Conservation (phyloP, 805 yeast species). For the Zygotorulaspora danielsina region DNA sequence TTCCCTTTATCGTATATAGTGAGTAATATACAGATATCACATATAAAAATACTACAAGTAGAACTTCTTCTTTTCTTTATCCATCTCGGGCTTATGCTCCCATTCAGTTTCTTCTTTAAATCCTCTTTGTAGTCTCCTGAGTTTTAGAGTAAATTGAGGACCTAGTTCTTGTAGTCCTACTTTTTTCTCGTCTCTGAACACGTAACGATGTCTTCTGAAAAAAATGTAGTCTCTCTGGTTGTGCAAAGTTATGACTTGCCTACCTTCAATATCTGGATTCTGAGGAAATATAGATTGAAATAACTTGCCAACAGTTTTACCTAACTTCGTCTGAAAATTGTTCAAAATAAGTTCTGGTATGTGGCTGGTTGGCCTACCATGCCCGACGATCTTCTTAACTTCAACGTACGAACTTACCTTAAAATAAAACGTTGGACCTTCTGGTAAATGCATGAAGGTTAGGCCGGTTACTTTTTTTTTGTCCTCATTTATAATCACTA, state of each 20-base stretch:
- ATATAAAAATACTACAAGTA: conserved; percentile 47
- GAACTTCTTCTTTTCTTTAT: conserved; percentile 89
- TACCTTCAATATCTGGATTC: conserved; percentile 87
- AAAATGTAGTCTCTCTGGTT: conserved; percentile 95
- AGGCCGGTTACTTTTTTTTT: conserved; percentile 88
- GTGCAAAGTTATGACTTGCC: conserved; percentile 93
- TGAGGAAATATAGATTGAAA: conserved; percentile 93
- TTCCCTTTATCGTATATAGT: conserved; percentile 13
- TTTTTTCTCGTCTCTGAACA: conserved; percentile 82
- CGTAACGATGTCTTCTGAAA: conserved; percentile 90
- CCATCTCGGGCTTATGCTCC: conserved; percentile 97
- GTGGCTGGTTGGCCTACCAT: conserved; percentile 87
- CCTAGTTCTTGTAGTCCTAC: conserved; percentile 96
- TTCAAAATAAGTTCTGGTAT: conserved; percentile 88
- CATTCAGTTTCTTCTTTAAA: conserved; percentile 88
- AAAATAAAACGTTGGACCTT: conserved; percentile 93
- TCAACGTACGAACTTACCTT: conserved; percentile 73
- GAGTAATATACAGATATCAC: not conserved
- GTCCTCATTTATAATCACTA: conserved; percentile 88
- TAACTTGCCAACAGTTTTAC: conserved; percentile 86
- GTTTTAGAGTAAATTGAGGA: conserved; percentile 88
- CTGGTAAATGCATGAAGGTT: conserved; percentile 89
- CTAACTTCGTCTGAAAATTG: conserved; percentile 88
- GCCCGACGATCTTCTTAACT: conserved; percentile 74
- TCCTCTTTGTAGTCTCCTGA: conserved; percentile 88